Percentiles rank a stretch among this genome's conserved stretches.
These are phyloP conservation scores for Conticribra weissflogii DNA, from an alignment of 108 stramenopile species.

Conservation along the genomic window DNA sequence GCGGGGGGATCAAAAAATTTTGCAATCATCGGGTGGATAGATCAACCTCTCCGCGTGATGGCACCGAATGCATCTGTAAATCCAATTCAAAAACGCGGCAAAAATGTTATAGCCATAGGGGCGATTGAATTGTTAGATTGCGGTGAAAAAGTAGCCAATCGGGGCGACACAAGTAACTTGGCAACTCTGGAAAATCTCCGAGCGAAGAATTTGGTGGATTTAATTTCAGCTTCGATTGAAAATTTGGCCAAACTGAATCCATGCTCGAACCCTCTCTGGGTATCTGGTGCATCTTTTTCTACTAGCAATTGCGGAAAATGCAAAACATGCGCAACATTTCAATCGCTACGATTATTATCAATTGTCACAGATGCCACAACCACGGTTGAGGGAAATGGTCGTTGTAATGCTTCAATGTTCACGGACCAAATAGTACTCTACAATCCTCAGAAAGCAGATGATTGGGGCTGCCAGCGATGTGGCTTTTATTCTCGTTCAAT, in stretches of 20 bases:
- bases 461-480: slow-evolving; percentile 5
- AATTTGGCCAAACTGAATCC: neutral
- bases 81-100: neutral
- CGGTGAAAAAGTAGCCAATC: too few relatives aligned
- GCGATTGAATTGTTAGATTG: neutral
- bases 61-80: neutral
- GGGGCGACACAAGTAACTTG: too few relatives aligned
- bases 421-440: slow-evolving; percentile 27
- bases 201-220: too few relatives aligned
- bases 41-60: neutral
- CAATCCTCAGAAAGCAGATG: slow-evolving; percentile 23
- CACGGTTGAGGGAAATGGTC: neutral
- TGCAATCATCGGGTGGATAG: slow-evolving; percentile 6
- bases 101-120: neutral
- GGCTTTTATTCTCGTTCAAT: neutral
- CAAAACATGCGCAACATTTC: neutral
- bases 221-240: too few relatives aligned
- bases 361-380: neutral
- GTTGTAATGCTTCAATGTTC: neutral
- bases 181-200: too few relatives aligned
- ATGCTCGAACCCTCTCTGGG: neutral
- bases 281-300: neutral
- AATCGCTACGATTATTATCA: slow-evolving; percentile 5
- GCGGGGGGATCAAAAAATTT: neutral
- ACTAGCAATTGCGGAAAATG: neutral